Evolutionary conservation across 106 monocot genomes (phyloP), one percentile per base, ranked within the genome.

Genomic region (Dendrobium catenatum): DNA sequence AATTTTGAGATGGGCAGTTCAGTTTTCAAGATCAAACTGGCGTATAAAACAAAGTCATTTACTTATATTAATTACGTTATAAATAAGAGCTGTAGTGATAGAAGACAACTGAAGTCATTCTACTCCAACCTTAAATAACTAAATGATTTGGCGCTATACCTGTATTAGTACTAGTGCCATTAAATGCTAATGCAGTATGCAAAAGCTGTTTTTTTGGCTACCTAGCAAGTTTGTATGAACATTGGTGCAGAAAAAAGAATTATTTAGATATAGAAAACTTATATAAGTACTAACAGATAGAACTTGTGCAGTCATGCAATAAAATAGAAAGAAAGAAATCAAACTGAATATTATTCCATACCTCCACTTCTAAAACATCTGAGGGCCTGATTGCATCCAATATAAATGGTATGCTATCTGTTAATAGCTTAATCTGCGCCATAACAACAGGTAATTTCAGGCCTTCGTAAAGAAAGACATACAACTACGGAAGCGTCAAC

Each of bases 361-460:
- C 89, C 86, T 89, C 81, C 24, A 86, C 77, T 82, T 89, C 89
- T 44, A 89, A 55, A 9, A 84, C 37, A 24, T 64, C 54, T 48
- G 89, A 84, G 44, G 61, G 70, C 13, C 68, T 75, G 43, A 89
- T 31, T 42, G 66, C 55, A 42, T 89, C 84, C 70, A 89, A 33
- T 84, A 89, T 86, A 81, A 72, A 77, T 5, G 80, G 79, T 48
- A 56, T 64, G 61, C 86, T 80, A 24, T 79, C 33, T 9, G 81
- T 84, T 46, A 89, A 49, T 66, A 72, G 70, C 82, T 84, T 89
- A 56, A 89, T 83, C 89, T 89, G 59, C 37, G 80, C n/a, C 40
- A 22, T 19, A 42, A 22, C 76, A 33, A 43, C 10, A 61, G 19
- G n/a, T 61, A 61, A 61, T 61, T 61, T 61, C 22, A 51, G 13